Base-by-base conservation (phyloP, 225 moss, liverwort and hornwort genomes). In the Climacium dendroides region DNA sequence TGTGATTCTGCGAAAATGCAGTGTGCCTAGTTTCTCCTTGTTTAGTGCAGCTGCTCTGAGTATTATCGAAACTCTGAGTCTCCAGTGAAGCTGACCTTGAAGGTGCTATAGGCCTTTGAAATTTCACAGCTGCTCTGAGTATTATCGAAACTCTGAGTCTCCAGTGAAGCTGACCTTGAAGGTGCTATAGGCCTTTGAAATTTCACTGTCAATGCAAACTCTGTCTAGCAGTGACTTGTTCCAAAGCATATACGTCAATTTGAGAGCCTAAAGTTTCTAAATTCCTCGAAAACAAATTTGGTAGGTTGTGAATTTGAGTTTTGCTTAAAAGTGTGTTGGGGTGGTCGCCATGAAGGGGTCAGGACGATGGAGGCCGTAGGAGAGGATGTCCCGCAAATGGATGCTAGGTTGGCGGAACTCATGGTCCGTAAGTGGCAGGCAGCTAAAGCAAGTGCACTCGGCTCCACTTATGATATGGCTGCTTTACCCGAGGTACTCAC, bases 381-480 rank as follows among this genome's bases (percentile, higher is more conserved):
- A 88, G 90, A 88, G 89, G 94, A 93, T 86, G 70, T 94, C 65
- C 88, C 93, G 62, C 93, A 93, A 89, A 98, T 98, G 97, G 98
- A 98, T 91, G 98, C 97, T 85, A 95, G 96, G 90, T 84, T 98
- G 86, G 96, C 50, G 50, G 97, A 97, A 84, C 79, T 92, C 58
- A 90, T 96, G 89, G 93, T 98, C 87, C 97, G 98, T 73, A 95
- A 93, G 85, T 98, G 98, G 98, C 98, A 98, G 88, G 87, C 95
- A 89, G 96, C 97, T 77, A 98, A 98, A 95, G 98, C 98, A 52
- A 90, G 90, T 89, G 98, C 98, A 32, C 94, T 98, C 65, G 97
- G 98, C 88, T 88, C 94, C 65, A 85, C 93, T 79, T 95, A 98
- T 89, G 90, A 95, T 83, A 94, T 96, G 87, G 87, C 91, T 50